Percentiles rank a stretch among this genome's conserved stretches.
These are phyloP conservation scores for Zasmidium cellare DNA, from an alignment of 2,329 filamentous ascomycete species.

Conservation along the genomic window DNA sequence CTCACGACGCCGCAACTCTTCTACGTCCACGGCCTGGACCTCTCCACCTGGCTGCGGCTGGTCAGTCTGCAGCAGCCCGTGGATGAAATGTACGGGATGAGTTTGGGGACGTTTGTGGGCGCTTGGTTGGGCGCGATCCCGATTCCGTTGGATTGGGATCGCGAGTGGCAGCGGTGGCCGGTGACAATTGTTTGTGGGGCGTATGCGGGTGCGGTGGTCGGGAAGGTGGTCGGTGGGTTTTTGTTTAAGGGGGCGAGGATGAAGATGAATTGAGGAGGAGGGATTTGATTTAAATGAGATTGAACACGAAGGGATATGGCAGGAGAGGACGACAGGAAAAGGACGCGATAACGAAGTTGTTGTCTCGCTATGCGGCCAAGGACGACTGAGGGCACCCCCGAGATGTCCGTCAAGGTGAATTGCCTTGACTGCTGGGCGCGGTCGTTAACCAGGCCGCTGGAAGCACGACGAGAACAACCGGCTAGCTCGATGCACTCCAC, in stretches of 20 bases:
- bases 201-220: conserved; percentile 75
- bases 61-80: conserved; percentile 70
- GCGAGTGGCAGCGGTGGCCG: conserved; percentile 99
- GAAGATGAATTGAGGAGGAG: conserved; percentile 7
- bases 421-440: too few relatives aligned
- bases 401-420: too few relatives aligned
- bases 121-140: conserved; percentile 93
- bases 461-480: too few relatives aligned
- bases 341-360: too few relatives aligned
- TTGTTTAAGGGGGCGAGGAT: conserved; percentile 45
- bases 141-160: conserved; percentile 95
- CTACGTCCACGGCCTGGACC: conserved; percentile 80
- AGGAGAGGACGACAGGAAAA: too few relatives aligned
- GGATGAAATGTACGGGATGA: conserved; percentile 81
- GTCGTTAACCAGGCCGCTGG: too few relatives aligned
- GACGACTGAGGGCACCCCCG: too few relatives aligned
- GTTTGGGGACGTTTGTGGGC: conserved; percentile 75
- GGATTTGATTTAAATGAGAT: too few relatives aligned
- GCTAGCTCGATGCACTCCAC: too few relatives aligned
- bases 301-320: too few relatives aligned
- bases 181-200: conserved; percentile 84
- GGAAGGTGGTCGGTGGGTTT: conserved; percentile 61
- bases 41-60: conserved; percentile 66
- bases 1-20: conserved; percentile 77
- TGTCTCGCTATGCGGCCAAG: too few relatives aligned